Conservation (phyloP, 177 flowering plant species). For the Vitis hybrid region DNA sequence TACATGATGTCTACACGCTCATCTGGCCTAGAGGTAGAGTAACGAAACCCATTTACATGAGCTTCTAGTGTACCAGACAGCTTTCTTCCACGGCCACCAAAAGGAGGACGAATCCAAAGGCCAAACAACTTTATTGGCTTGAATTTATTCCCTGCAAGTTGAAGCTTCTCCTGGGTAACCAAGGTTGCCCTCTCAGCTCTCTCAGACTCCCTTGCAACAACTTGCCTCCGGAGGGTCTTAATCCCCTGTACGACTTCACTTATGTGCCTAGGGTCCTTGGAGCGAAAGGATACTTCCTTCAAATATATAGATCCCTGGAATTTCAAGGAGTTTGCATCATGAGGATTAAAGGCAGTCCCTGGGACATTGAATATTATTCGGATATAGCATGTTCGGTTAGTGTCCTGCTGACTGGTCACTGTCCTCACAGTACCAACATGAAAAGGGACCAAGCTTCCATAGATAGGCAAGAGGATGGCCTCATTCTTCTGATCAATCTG, state of each 20-base stretch:
- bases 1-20: conserved; percentile 77
- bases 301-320: conserved; percentile 54
- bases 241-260: conserved; percentile 70
- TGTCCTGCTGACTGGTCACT: conserved; percentile 60
- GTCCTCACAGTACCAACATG: conserved; percentile 65
- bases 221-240: conserved; percentile 67
- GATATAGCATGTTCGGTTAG: conserved; percentile 54
- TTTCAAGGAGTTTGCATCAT: conserved; percentile 54
- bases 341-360: conserved; percentile 64
- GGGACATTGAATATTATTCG: conserved; percentile 75
- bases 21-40: conserved; percentile 55
- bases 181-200: conserved; percentile 82
- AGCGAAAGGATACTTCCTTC: conserved; percentile 79
- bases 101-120: conserved; percentile 65
- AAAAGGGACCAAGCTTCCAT: conserved; percentile 78
- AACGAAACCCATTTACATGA: conserved; percentile 65
- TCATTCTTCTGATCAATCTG: conserved; percentile 78
- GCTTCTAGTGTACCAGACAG: conserved; percentile 61
- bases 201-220: conserved; percentile 68
- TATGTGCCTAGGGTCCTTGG: conserved; percentile 75
- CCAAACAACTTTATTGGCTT: conserved; percentile 61
- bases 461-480: conserved; percentile 65
- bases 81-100: conserved; percentile 73
- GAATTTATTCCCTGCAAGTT: conserved; percentile 48
- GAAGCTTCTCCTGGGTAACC: conserved; percentile 73